Percentiles rank a stretch among this genome's conserved stretches.
Evolutionary conservation across 1,139 yeast species (phyloP).

Genomic region (Debaryomyces psychrophilus): DNA sequence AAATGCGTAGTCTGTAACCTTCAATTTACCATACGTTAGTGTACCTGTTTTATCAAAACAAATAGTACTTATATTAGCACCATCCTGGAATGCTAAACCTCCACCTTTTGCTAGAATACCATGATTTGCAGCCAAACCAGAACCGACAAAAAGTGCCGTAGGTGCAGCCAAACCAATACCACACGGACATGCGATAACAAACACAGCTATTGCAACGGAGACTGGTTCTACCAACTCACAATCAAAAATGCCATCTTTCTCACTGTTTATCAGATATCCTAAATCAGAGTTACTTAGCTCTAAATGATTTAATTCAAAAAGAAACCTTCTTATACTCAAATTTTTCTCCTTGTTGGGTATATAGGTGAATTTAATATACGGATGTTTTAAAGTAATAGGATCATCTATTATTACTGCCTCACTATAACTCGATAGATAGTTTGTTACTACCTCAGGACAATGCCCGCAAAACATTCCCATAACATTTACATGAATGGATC

Average conservation of each 20-base stretch:
- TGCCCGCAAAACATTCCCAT: slow-evolving; percentile 72
- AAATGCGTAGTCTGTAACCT: slow-evolving; percentile 53
- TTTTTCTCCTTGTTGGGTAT: slow-evolving; percentile 53
- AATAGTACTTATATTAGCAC: slow-evolving; percentile 60
- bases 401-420: slow-evolving; percentile 59
- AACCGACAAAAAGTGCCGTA: slow-evolving; percentile 50
- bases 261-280: slow-evolving; percentile 27
- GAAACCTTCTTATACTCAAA: slow-evolving; percentile 55
- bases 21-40: slow-evolving; percentile 65
- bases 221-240: slow-evolving; percentile 60
- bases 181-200: slow-evolving; percentile 60
- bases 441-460: slow-evolving; percentile 63
- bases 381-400: slow-evolving; percentile 56
- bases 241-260: slow-evolving; percentile 39
- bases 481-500: slow-evolving; percentile 61
- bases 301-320: slow-evolving; percentile 51
- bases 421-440: slow-evolving; percentile 55
- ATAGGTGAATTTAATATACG: slow-evolving; percentile 65
- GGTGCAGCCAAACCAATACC: slow-evolving; percentile 55
- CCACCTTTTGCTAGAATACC: slow-evolving; percentile 85
- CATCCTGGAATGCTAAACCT: slow-evolving; percentile 82
- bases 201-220: slow-evolving; percentile 71
- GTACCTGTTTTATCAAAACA: slow-evolving; percentile 87
- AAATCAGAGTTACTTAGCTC: slow-evolving; percentile 30
- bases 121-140: slow-evolving; percentile 51